phyloP scores from a whole-genome alignment of 257 asterid genomes.

The Jacaranda copaia region DNA sequence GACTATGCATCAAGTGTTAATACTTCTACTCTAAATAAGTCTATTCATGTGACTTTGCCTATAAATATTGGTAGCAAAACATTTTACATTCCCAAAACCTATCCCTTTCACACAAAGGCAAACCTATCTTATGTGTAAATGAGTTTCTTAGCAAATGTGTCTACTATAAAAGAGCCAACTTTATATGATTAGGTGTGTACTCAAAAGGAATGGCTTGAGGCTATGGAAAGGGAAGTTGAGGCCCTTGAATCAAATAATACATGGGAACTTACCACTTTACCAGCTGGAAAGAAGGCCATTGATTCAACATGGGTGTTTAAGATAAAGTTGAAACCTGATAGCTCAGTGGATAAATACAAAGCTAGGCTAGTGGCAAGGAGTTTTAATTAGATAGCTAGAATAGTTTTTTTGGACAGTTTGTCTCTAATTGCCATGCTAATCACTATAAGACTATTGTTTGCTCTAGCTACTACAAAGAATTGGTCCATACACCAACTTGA shows the following conservation, averaged over 20 bases:
- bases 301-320: background rate
- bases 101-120: too few relatives aligned
- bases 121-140: too few relatives aligned
- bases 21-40: too few relatives aligned
- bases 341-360: background rate
- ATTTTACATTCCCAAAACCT: too few relatives aligned
- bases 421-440: background rate
- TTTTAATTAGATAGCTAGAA: background rate
- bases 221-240: background rate
- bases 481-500: too few relatives aligned
- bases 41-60: too few relatives aligned
- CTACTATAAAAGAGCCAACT: too few relatives aligned
- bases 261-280: background rate
- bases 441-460: background rate
- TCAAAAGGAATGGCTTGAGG: background rate
- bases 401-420: background rate
- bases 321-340: background rate
- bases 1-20: too few relatives aligned
- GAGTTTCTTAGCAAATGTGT: too few relatives aligned
- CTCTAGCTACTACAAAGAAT: background rate
- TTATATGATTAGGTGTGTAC: too few relatives aligned
- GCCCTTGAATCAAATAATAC: background rate
- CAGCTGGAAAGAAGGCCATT: too few relatives aligned
- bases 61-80: too few relatives aligned
- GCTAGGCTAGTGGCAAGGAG: background rate